These are phyloP conservation scores for Sphagnum tenellum DNA, from an alignment of 225 moss, liverwort and hornwort genomes.

Conservation along the genomic window DNA sequence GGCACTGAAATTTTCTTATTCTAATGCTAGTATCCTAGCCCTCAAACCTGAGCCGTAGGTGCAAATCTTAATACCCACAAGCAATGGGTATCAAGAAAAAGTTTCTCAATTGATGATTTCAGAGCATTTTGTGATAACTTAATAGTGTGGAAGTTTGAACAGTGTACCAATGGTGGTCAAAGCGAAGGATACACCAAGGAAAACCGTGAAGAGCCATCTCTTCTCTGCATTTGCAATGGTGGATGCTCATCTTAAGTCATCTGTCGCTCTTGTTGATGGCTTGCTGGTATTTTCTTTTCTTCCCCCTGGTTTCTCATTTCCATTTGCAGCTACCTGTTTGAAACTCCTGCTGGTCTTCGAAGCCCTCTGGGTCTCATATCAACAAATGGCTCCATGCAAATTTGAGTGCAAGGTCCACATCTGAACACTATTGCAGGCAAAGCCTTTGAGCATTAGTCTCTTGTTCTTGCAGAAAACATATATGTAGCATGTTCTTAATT, in stretches of 20 bases:
- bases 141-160: constrained; percentile 10
- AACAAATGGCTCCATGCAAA: too few species aligned
- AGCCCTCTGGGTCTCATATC: too few species aligned
- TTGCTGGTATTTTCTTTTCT: constrained; percentile 36
- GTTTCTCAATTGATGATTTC: constrained; percentile 4
- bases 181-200: constrained; percentile 13
- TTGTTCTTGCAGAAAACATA: neutral
- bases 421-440: too few species aligned
- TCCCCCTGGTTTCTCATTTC: too few species aligned
- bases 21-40: too few species aligned
- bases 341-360: too few species aligned
- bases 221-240: constrained; percentile 61
- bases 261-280: constrained; percentile 68
- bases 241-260: constrained; percentile 46
- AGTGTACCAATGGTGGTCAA: constrained; percentile 52
- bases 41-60: too few species aligned
- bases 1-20: neutral
- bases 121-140: constrained; percentile 2
- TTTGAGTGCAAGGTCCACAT: too few species aligned
- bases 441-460: neutral
- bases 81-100: neutral
- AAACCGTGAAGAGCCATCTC: constrained; percentile 44
- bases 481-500: neutral
- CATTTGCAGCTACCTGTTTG: too few species aligned
- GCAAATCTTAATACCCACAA: neutral